Evolutionary conservation across 805 yeast genomes (phyloP), one percentile per base, ranked within the genome.

Genomic region (Yamadazyma nakazawae): DNA sequence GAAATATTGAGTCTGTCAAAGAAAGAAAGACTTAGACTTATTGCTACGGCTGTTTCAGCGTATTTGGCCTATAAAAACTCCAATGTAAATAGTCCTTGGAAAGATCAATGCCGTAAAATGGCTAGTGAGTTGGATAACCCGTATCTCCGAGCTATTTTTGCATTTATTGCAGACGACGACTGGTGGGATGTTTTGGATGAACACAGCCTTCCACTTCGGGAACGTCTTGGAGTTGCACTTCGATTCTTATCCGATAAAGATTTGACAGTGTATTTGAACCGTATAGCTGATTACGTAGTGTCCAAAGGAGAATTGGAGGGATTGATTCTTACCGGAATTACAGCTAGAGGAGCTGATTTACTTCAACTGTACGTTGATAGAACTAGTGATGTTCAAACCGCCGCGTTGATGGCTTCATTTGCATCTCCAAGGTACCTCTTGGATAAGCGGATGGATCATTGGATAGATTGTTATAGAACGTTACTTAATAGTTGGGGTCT

Each of bases 161-260:
- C 97, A 0, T 92, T 83, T 56, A 85, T 92, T 45, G 90, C 97
- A 0, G 97, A 92, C 59, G 86, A 88, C 39, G 94, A 91, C 53
- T 92, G 98, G 97, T 85, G 92, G 84, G 97, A 89, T 58, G 96
- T 92, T 1, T 71, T 92, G 43, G 96, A 89, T 60, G 97, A 92
- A 58, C 81, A 85, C 16, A 85, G 96, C 1, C 73, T 92, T 36
- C 96, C 99, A 0, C 69, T 92, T 35, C 74, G 92, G 44, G 99
- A 92, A 59, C 72, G 96, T 53, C 66, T 92, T 11, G 97, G 97
- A 1, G 92, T 92, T 24, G 97, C 98, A 0, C 70, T 92, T 19
- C 73, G 97, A 41, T 92, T 88, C 56, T 68, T 92, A 30, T 81
- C 91, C 1, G 97, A 90, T 60, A 75, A 80, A 39, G 96, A 87